Base-by-base conservation (phyloP, 495 filamentous ascomycete genomes). In the Penicillium alfredii region DNA sequence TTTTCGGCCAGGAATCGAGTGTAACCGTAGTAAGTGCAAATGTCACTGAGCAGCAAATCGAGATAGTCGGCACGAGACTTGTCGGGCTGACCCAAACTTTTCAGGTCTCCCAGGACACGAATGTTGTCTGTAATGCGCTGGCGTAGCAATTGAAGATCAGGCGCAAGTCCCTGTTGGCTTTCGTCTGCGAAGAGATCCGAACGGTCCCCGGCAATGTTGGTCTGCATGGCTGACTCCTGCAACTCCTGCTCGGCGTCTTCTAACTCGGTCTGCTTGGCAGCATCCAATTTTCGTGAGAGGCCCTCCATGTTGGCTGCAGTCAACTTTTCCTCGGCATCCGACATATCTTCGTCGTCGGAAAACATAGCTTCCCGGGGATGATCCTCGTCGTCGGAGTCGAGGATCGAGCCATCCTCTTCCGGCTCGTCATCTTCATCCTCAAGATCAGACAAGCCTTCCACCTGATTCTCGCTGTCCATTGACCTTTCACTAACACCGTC, bases 291-390 rank as follows among this genome's bases (percentile, higher is more conserved):
- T 39, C 74, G 72, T 23, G 92, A 88, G 30, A 98, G 66, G 24
- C 92, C 92, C 48, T 80, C 90, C 38, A 98, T 98, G 51, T 98
- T 98, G 29, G 92, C 93, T 0, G 92, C 93, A 3, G 88, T 98
- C 37, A 98, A 70, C 53, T 78, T 83, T 65, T 96, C 88, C 58
- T 94, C 88, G 2, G 80, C 82, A 48, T 94, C 88, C 1, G 81
- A 85, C 24, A 87, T 78, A 41, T 90, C 87, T 55, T 95, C 89
- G 51, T 98, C 92, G 38, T 96, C 90, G 0, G 92, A 97, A 68
- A 94, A 98, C 65, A 92, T 82, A 23, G 80, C 74, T 53, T 68
- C 61, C 35, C 66, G 59, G 14, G 63, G 55, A 44, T 63, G 61
- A 31, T 72, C 61, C 34, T 84, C 80, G 27, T 81, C 78, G 25